These are phyloP conservation scores for Heritiera littoralis DNA, from an alignment of 345 rosid species.

Conservation along the genomic window DNA sequence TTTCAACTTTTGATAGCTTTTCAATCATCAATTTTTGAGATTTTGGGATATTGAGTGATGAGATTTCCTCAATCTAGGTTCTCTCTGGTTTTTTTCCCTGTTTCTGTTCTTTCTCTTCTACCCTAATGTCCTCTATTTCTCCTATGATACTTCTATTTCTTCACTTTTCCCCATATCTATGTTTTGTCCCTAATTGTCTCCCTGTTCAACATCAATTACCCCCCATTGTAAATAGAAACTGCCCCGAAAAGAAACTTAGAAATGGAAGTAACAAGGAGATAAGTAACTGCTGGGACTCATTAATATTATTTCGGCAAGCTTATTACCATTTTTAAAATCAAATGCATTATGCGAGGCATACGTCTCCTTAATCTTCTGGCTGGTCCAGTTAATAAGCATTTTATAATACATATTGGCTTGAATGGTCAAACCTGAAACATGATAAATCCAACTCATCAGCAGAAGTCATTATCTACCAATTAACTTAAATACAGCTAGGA, in stretches of 20 bases:
- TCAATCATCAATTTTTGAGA: neutral
- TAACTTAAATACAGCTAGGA: neutral
- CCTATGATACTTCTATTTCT: neutral
- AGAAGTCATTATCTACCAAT: neutral
- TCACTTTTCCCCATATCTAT: neutral
- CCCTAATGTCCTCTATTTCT: neutral
- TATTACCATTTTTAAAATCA: slow-evolving; percentile 87
- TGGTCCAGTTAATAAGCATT: slow-evolving; percentile 97
- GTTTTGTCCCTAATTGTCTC: slow-evolving; percentile 1
- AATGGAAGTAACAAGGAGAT: neutral
- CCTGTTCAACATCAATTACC: slow-evolving; percentile 13
- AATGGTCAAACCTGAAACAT: slow-evolving; percentile 80
- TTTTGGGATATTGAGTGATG: neutral
- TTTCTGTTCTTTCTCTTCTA: neutral
- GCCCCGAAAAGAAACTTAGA: neutral
- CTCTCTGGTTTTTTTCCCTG: neutral
- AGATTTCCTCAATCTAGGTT: neutral
- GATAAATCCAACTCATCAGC: slow-evolving; percentile 18
- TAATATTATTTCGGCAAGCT: neutral
- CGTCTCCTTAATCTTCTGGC: slow-evolving; percentile 85
- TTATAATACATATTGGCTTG: slow-evolving; percentile 98
- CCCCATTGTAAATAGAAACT: neutral
- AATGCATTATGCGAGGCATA: slow-evolving; percentile 70
- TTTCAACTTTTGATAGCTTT: neutral
- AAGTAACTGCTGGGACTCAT: neutral